Evolutionary conservation across 1,139 yeast species (phyloP).

Genomic region (Debaryomycetaceae sp.): DNA sequence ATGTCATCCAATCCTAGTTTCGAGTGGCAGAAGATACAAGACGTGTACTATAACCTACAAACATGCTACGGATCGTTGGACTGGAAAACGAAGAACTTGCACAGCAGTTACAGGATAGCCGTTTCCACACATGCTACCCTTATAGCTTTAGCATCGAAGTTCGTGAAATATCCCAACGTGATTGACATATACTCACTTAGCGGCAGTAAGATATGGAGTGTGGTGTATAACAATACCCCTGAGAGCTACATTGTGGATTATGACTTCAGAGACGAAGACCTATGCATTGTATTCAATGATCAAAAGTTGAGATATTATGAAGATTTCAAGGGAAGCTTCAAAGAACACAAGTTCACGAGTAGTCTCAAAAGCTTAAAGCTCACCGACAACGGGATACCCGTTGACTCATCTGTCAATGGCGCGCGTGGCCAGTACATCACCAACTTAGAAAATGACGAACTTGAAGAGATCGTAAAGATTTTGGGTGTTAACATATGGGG

Average conservation of each 20-base stretch:
- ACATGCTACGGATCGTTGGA: constrained; percentile 38
- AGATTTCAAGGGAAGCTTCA: constrained; percentile 66
- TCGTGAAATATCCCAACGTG: constrained; percentile 29
- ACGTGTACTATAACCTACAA: constrained; percentile 55
- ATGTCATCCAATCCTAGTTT: constrained; percentile 42
- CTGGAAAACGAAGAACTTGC: constrained; percentile 35
- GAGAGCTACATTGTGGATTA: constrained; percentile 58
- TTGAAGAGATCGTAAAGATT: constrained; percentile 29
- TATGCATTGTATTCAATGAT: constrained; percentile 57
- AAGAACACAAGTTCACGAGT: constrained; percentile 41
- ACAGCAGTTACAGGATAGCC: constrained; percentile 24
- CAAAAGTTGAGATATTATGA: constrained; percentile 61
- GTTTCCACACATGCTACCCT: constrained; percentile 31
- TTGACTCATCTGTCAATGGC: background rate
- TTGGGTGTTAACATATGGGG: constrained; percentile 21
- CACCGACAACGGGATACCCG: constrained; percentile 17
- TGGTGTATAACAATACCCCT: constrained; percentile 50
- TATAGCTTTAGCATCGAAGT: constrained; percentile 35
- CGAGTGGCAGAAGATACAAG: constrained; percentile 62
- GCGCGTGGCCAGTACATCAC: constrained; percentile 17
- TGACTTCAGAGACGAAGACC: constrained; percentile 54
- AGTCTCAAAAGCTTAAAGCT: constrained; percentile 33
- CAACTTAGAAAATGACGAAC: constrained; percentile 30
- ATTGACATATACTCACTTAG: constrained; percentile 52
- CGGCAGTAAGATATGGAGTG: constrained; percentile 46